Conservation (phyloP, 441 rosid genomes). For the Brassica balearica region DNA sequence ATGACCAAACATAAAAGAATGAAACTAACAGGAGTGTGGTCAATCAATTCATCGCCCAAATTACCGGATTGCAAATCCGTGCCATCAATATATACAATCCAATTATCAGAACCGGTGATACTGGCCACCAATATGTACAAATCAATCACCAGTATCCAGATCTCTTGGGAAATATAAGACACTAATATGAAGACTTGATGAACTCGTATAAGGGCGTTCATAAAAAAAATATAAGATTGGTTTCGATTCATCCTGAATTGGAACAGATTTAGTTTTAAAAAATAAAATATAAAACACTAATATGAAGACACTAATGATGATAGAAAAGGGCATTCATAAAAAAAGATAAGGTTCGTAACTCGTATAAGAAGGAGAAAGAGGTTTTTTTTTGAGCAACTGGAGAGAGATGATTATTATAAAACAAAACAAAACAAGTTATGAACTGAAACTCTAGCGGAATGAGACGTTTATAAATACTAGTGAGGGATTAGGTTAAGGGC, state of each 20-base stretch:
- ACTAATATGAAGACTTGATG: too few relatives aligned
- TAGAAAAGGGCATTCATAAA: not conserved
- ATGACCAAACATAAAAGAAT: too few relatives aligned
- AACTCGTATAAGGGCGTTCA: too few relatives aligned
- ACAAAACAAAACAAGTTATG: not conserved
- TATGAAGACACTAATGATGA: not conserved
- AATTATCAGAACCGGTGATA: not conserved
- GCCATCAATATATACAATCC: not conserved
- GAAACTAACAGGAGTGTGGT: too few relatives aligned
- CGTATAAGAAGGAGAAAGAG: not conserved
- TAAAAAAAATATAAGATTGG: too few relatives aligned
- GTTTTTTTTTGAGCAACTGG: too few relatives aligned
- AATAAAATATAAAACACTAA: too few relatives aligned
- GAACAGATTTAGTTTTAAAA: too few relatives aligned
- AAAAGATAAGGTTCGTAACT: not conserved
- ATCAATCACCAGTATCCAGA: not conserved
- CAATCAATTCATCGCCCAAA: too few relatives aligned
- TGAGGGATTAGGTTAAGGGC: not conserved
- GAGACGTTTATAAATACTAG: not conserved
- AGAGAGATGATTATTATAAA: too few relatives aligned
- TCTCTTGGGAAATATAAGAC: too few relatives aligned
- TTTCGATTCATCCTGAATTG: too few relatives aligned
- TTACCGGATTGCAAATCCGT: not conserved
- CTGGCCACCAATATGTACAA: not conserved
- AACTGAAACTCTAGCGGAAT: not conserved